Base-by-base conservation (phyloP, 352 stramenopile genomes). In the Phytopythium ostracodes region DNA sequence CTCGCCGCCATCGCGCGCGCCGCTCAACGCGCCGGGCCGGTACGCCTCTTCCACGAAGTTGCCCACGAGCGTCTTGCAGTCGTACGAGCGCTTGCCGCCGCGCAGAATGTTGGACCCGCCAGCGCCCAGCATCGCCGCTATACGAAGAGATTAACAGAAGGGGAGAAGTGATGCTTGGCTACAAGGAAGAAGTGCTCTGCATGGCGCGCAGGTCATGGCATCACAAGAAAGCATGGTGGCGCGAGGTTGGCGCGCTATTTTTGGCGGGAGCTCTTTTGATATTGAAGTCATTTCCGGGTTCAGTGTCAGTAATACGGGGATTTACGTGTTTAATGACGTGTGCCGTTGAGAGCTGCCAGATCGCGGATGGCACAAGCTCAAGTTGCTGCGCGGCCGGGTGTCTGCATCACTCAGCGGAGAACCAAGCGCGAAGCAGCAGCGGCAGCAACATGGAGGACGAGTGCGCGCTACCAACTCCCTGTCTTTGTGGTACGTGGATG, bases 1-100 rank as follows among this genome's bases (percentile, higher is more conserved):
- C 50, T 58, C 64, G 24, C 73, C 79, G 49, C 77, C 77, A 60
- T 77, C 57, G 64, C 76, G 75, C 10, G 65, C 56, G 25, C 73
- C 59, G 43, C 71, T 76, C 40, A 81, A 67, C 4, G 79, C 79
- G 14, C 72, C 75, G 0, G 84, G 84, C 0, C 79, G 81, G 43
- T 89, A 91, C 29, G 84, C 65, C 58, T 93, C 84, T 56, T 93
- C 84, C 25, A 93, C 84, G 44, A 91, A 93, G 60, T 93, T 93
- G 57, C 84, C 82, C 24, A 93, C 72, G 6, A 93, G 71, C 33
- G 84, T 93, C 53, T 84, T 84, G 75, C 81, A 93, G 51, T 91
- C 79, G 44, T 81, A 93, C 54, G 80, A 74, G 44, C 80, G 78
- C 75, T 91, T 93, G 33, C 82, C 84, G 31, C 84, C 84, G 5